These are phyloP conservation scores for Penstemon newberryi DNA, from an alignment of 257 asterid species.

Conservation along the genomic window DNA sequence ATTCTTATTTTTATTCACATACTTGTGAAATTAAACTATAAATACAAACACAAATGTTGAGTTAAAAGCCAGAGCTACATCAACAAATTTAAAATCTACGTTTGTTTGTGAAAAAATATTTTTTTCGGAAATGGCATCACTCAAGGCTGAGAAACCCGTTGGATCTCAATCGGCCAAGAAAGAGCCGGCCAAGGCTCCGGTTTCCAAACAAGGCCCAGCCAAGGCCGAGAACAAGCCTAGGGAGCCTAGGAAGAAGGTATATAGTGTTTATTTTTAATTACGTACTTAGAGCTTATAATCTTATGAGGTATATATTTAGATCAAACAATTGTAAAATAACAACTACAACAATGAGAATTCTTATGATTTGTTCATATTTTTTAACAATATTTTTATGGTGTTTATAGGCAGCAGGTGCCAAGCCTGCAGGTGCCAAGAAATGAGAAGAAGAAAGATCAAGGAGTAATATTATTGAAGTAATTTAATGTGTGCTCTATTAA, in stretches of 20 bases:
- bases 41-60: conserved; percentile 12
- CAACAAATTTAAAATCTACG: conserved; percentile 1
- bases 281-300: too few relatives aligned
- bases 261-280: too few relatives aligned
- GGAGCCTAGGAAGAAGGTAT: conserved; percentile 55
- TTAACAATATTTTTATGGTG: conserved; percentile 14
- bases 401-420: conserved; percentile 35
- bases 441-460: conserved; percentile 29
- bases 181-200: conserved; percentile 39
- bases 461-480: background rate
- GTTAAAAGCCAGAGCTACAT: background rate
- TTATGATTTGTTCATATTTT: too few relatives aligned
- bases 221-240: conserved; percentile 47
- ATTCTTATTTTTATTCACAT: conserved; percentile 30
- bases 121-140: conserved; percentile 40
- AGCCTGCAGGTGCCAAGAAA: conserved; percentile 35
- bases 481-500: background rate
- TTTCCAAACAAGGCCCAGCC: conserved; percentile 33
- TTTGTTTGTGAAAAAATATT: background rate
- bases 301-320: too few relatives aligned
- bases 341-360: too few relatives aligned
- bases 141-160: conserved; percentile 46
- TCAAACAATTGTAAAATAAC: too few relatives aligned
- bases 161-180: conserved; percentile 41
- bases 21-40: conserved; percentile 31